These are phyloP conservation scores for Penicillium sp. DNA, from an alignment of 2,329 filamentous ascomycete genomes.

Conservation along the genomic window DNA sequence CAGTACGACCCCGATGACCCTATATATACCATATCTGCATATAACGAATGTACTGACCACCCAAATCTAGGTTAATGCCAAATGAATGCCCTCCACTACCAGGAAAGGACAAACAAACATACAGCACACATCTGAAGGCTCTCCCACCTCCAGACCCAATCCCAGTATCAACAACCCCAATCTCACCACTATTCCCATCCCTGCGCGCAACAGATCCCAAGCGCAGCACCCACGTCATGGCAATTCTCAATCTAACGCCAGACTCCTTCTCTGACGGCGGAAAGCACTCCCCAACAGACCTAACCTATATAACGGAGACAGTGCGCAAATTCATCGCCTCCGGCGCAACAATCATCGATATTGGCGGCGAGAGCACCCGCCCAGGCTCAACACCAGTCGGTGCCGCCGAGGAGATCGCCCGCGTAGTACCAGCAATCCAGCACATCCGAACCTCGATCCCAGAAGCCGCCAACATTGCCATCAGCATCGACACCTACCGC, in stretches of 20 bases:
- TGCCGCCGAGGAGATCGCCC: conserved; percentile 62
- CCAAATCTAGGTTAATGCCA: conserved; percentile 33
- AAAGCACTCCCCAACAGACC: conserved; percentile 45
- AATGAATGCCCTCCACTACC: conserved; percentile 29
- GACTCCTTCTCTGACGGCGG: conserved; percentile 96
- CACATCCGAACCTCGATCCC: conserved; percentile 58
- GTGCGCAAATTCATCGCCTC: conserved; percentile 54
- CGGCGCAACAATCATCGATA: conserved; percentile 77
- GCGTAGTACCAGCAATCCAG: conserved; percentile 70
- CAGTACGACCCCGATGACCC: conserved; percentile 25
- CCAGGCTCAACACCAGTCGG: conserved; percentile 63
- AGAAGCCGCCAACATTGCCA: conserved; percentile 54
- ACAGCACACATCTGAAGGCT: conserved; percentile 28
- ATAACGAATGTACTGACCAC: background rate
- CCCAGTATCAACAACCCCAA: conserved; percentile 33
- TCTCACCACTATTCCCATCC: conserved; percentile 38
- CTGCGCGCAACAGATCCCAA: conserved; percentile 50
- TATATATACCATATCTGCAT: background rate
- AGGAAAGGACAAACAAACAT: conserved; percentile 23
- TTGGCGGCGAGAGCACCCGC: conserved; percentile 87
- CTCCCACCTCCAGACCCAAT: conserved; percentile 30
- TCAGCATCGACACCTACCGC: conserved; percentile 90
- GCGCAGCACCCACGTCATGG: conserved; percentile 73
- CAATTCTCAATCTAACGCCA: conserved; percentile 85
- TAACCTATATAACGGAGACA: conserved; percentile 47